Evolutionary conservation across 768 basidiomycete genomes (phyloP).

Genomic region (Boletales sp.): DNA sequence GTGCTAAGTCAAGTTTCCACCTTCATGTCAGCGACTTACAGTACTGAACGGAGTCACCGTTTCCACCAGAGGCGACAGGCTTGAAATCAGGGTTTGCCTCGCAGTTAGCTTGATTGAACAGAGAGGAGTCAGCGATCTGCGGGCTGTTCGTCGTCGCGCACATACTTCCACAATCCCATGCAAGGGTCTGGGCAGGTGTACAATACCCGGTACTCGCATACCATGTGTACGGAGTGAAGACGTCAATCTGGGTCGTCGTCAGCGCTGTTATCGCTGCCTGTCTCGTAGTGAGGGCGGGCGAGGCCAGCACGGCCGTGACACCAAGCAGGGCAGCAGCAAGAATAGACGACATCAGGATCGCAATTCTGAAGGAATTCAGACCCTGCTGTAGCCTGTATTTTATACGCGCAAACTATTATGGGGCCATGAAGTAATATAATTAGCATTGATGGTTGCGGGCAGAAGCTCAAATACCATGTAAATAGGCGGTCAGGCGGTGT

Average conservation of each 20-base stretch:
- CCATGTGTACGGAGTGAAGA: constrained; percentile 45
- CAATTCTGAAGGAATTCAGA: neutral
- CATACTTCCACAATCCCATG: constrained; percentile 56
- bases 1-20: neutral
- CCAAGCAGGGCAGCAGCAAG: constrained; percentile 15
- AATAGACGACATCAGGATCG: constrained; percentile 14
- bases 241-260: constrained; percentile 37
- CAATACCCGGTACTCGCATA: constrained; percentile 55
- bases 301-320: constrained; percentile 9
- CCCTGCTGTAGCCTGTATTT: too few species aligned
- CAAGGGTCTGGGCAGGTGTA: constrained; percentile 35
- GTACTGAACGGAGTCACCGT: constrained; percentile 40
- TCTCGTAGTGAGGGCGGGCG: constrained; percentile 28
- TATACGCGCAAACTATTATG: constrained; percentile 2
- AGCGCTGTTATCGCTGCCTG: constrained; percentile 39
- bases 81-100: constrained; percentile 45
- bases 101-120: constrained; percentile 38
- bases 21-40: constrained; percentile 28
- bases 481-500: constrained; percentile 1
- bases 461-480: constrained; percentile 3
- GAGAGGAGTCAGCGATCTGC: neutral
- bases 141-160: neutral
- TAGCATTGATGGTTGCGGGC: neutral
- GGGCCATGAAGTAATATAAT: neutral
- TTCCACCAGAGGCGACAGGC: constrained; percentile 46